A percentile compares a stretch with the other conserved stretches of the same genome.
Evolutionary conservation across 164 flowering plant genomes (phyloP).

Genomic region (Pachysandra terminalis): DNA sequence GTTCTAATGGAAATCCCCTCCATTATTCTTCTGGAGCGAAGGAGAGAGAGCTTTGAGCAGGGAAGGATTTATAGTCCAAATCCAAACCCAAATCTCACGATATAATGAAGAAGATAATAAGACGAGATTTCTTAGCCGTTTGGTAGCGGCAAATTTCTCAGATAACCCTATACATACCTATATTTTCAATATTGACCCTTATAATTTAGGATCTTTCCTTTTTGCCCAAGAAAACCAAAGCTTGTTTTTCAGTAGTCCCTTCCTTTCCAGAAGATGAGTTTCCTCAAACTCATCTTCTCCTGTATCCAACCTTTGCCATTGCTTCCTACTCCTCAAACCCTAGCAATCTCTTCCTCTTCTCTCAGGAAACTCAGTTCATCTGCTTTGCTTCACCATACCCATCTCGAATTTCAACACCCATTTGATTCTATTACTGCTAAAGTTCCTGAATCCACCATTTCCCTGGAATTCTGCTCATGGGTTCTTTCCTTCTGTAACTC

Average conservation of each 20-base stretch:
- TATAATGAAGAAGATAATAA: too few relatives aligned
- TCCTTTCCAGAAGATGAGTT: neutral
- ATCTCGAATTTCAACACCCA: neutral
- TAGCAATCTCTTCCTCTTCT: conserved; percentile 1
- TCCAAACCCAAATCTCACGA: too few relatives aligned
- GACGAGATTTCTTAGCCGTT: too few relatives aligned
- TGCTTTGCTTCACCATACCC: neutral
- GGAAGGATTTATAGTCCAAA: too few relatives aligned
- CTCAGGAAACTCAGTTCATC: conserved; percentile 1
- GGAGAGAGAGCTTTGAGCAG: neutral
- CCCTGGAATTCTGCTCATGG: conserved; percentile 24
- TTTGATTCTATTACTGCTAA: neutral
- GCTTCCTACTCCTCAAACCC: neutral
- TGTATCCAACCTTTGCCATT: neutral
- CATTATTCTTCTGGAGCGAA: neutral
- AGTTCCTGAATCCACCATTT: neutral
- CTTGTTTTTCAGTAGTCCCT: too few relatives aligned
- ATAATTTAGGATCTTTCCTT: too few relatives aligned
- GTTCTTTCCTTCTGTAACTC: conserved; percentile 40
- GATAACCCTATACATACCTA: too few relatives aligned
- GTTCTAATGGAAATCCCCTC: conserved; percentile 18
- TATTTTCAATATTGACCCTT: too few relatives aligned
- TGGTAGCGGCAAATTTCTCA: too few relatives aligned
- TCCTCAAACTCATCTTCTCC: conserved; percentile 5
- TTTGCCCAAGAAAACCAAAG: too few relatives aligned